A percentile compares a stretch with the other conserved stretches of the same genome.
These are phyloP conservation scores for Candida piceae DNA, from an alignment of 805 yeast species.

Conservation along the genomic window DNA sequence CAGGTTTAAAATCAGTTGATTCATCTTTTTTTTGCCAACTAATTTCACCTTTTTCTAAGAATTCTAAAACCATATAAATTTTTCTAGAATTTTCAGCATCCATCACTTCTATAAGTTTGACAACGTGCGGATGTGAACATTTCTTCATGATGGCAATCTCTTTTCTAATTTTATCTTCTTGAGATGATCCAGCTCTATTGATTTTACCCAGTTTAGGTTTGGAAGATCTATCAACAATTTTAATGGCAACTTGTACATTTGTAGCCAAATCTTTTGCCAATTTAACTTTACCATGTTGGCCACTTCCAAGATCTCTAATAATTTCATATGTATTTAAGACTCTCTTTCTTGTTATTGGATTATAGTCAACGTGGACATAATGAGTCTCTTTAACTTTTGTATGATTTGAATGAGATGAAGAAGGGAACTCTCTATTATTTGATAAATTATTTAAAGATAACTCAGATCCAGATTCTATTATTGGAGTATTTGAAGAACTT, in stretches of 20 bases:
- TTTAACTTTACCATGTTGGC: constrained; percentile 99
- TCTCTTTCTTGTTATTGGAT: constrained; percentile 78
- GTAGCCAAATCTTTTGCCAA: constrained; percentile 71
- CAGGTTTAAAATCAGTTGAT: constrained; percentile 23
- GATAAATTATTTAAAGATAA: neutral
- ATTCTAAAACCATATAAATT: constrained; percentile 86
- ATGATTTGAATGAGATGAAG: constrained; percentile 1
- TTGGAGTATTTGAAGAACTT: neutral
- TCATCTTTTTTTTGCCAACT: constrained; percentile 58
- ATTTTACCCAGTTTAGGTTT: constrained; percentile 46
- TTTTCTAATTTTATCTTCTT: constrained; percentile 72
- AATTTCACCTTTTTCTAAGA: constrained; percentile 85
- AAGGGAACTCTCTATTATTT: too few species aligned
- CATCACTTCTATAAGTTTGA: constrained; percentile 75
- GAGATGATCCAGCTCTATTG: constrained; percentile 25
- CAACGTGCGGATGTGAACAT: constrained; percentile 91
- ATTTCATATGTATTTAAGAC: constrained; percentile 88
- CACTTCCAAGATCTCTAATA: constrained; percentile 79
- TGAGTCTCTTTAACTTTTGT: constrained; percentile 74
- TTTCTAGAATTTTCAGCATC: constrained; percentile 82
- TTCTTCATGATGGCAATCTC: constrained; percentile 94
- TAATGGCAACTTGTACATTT: constrained; percentile 78
- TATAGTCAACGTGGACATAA: constrained; percentile 75
- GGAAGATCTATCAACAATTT: constrained; percentile 77
- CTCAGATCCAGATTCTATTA: constrained; percentile 2